Conservation (phyloP, 108 stramenopile genomes). For the Bacterosira constricta region DNA sequence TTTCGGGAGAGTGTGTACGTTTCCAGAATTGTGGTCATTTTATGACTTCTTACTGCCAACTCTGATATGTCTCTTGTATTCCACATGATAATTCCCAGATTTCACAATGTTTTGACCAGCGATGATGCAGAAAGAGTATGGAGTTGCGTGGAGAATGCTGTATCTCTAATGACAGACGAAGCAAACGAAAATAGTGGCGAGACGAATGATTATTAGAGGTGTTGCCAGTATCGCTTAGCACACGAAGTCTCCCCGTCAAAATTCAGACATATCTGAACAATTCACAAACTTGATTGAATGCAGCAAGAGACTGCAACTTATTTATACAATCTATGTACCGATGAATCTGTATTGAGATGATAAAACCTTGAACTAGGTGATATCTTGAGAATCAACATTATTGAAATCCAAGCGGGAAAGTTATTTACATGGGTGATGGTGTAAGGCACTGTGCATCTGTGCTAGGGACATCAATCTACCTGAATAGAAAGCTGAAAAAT, state of each 20-base stretch:
- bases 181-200: background rate
- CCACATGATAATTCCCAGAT: conserved; percentile 5
- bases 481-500: too few relatives aligned
- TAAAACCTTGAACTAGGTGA: too few relatives aligned
- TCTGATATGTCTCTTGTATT: background rate
- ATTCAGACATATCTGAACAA: background rate
- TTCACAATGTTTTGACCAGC: conserved; percentile 51
- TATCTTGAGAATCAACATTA: too few relatives aligned
- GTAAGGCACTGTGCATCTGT: too few relatives aligned
- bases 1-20: conserved; percentile 59
- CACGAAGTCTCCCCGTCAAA: background rate
- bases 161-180: conserved; percentile 55
- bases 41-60: background rate
- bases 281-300: too few relatives aligned
- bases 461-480: too few relatives aligned
- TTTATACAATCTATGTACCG: background rate
- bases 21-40: background rate
- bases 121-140: conserved; percentile 78
- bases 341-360: background rate
- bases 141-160: conserved; percentile 65
- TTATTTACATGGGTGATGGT: too few relatives aligned
- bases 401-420: too few relatives aligned
- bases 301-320: too few relatives aligned
- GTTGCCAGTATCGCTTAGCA: background rate
- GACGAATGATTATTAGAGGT: background rate